Evolutionary conservation across 2,329 filamentous ascomycete species (phyloP).

Genomic region (Aspergillus sclerotialis): DNA sequence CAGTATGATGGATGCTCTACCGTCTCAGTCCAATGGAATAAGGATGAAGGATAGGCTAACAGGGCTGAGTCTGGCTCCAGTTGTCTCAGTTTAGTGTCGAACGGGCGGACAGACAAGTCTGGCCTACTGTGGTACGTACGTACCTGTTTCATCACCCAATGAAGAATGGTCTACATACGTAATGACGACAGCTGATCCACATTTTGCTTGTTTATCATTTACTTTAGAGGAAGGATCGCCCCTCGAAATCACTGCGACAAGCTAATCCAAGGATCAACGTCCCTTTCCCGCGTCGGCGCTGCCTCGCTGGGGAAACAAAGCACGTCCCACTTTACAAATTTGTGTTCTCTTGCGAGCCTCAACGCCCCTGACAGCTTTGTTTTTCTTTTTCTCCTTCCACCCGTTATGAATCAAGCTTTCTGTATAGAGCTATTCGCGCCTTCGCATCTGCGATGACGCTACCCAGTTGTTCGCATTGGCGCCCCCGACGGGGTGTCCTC

Average conservation of each 20-base stretch:
- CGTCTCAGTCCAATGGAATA: too few species aligned
- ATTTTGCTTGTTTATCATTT: not conserved
- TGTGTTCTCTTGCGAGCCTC: not conserved
- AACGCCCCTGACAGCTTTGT: constrained; percentile 1
- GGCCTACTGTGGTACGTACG: too few species aligned
- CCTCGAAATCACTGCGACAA: not conserved
- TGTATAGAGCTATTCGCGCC: constrained; percentile 1
- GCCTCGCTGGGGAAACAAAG: not conserved
- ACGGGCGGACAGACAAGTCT: not conserved
- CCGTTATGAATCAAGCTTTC: constrained; percentile 7
- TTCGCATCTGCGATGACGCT: constrained; percentile 14
- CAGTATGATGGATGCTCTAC: too few species aligned
- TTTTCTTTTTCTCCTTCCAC: constrained; percentile 2
- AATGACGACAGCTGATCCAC: not conserved
- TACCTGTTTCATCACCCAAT: not conserved
- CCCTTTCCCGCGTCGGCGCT: not conserved
- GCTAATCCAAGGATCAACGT: not conserved
- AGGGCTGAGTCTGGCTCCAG: not conserved
- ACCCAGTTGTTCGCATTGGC: constrained; percentile 13
- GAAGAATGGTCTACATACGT: not conserved
- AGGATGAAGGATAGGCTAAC: not conserved
- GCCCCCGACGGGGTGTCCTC: constrained; percentile 12
- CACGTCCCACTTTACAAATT: not conserved
- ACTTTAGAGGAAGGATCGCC: not conserved
- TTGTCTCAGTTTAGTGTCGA: not conserved